These are phyloP conservation scores for Scheffersomyces quercinus DNA, from an alignment of 1,139 yeast species.

Conservation along the genomic window DNA sequence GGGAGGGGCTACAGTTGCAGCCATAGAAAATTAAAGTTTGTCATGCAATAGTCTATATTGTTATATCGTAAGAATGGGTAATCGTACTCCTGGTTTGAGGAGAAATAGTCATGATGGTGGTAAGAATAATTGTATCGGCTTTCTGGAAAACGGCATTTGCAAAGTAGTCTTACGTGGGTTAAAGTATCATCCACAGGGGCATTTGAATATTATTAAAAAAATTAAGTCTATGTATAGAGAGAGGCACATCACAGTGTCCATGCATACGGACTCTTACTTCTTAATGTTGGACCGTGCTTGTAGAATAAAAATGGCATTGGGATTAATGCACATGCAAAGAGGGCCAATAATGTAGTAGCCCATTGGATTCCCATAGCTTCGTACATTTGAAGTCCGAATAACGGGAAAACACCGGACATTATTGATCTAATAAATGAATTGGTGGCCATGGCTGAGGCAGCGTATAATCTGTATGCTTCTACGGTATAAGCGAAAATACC, in stretches of 20 bases:
- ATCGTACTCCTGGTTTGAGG: no score
- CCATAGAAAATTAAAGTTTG: no score
- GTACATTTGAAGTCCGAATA: constrained; percentile 12
- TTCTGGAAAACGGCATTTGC: no score
- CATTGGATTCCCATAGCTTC: constrained; percentile 11
- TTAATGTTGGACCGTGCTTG: constrained; percentile 7
- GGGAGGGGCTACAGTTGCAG: no score
- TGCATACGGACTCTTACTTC: constrained; percentile 9
- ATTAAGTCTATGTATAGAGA: not conserved
- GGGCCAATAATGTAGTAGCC: constrained; percentile 12
- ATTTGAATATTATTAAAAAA: no score
- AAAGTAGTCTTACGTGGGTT: no score
- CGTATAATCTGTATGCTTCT: constrained; percentile 12
- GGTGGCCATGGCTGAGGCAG: constrained; percentile 15
- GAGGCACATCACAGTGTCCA: constrained; percentile 3
- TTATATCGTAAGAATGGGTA: no score
- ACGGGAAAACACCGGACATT: constrained; percentile 11
- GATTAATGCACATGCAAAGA: constrained; percentile 7
- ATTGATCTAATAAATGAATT: constrained; percentile 10
- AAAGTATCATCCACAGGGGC: no score
- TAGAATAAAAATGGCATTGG: constrained; percentile 10
- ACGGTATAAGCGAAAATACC: constrained; percentile 12
- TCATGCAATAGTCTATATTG: no score
- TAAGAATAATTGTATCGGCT: no score
- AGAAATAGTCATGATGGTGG: no score